Evolutionary conservation across 2,329 filamentous ascomycete species (phyloP).

Genomic region (Colletotrichum tropicale): DNA sequence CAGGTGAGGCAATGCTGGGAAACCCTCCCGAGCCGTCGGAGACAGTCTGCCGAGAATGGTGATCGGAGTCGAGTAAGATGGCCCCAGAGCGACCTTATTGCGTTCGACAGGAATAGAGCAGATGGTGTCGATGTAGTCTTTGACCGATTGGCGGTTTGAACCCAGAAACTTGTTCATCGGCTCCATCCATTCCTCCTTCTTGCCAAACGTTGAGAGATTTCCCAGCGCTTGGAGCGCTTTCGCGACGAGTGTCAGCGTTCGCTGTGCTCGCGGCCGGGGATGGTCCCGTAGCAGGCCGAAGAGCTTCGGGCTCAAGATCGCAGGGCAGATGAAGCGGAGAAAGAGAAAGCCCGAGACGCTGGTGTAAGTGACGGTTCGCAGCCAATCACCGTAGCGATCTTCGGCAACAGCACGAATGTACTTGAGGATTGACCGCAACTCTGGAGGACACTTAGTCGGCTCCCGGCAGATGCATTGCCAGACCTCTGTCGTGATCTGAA

Average conservation of each 20-base stretch:
- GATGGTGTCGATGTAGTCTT: conserved; percentile 84
- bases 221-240: conserved; percentile 91
- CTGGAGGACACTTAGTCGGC: conserved; percentile 76
- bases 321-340: conserved; percentile 92
- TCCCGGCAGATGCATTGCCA: conserved; percentile 85
- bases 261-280: conserved; percentile 80
- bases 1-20: conserved; percentile 90
- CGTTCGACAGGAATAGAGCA: conserved; percentile 81
- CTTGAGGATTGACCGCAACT: conserved; percentile 84
- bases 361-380: conserved; percentile 88
- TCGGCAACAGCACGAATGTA: conserved; percentile 93
- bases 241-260: conserved; percentile 88
- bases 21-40: conserved; percentile 83
- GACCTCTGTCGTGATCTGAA: conserved; percentile 78
- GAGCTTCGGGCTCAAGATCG: conserved; percentile 93
- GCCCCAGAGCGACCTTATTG: conserved; percentile 58
- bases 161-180: conserved; percentile 92
- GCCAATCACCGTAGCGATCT: conserved; percentile 91
- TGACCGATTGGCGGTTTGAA: conserved; percentile 78
- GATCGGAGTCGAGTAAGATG: conserved; percentile 87
- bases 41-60: conserved; percentile 86
- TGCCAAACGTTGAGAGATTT: conserved; percentile 89
- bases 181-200: conserved; percentile 98
- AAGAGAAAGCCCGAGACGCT: conserved; percentile 96
- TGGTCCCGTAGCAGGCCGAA: conserved; percentile 87